A percentile compares a stretch with the other conserved stretches of the same genome.
Evolutionary conservation across 208 protist species (phyloP).

Genomic region (Tritrichomonas foetus): DNA sequence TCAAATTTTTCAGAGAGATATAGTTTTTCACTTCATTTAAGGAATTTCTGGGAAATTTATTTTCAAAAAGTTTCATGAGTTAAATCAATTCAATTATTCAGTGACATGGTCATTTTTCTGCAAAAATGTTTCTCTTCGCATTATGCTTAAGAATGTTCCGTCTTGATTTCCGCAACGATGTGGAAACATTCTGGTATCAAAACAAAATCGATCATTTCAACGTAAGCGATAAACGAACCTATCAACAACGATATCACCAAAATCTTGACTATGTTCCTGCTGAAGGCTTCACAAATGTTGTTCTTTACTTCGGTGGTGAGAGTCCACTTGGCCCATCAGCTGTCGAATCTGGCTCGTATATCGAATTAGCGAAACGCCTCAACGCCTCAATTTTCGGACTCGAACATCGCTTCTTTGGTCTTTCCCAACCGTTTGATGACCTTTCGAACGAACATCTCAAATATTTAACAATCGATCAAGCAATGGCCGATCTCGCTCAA

Average conservation of each 20-base stretch:
- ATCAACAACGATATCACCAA: neutral
- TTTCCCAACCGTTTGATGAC: neutral
- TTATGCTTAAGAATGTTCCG: neutral
- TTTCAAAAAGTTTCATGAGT: too few relatives aligned
- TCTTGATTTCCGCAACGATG: neutral
- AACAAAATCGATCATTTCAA: neutral
- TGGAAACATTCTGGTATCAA: neutral
- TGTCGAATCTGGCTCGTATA: neutral
- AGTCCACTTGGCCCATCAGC: too few relatives aligned
- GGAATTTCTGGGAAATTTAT: too few relatives aligned
- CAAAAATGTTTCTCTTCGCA: too few relatives aligned
- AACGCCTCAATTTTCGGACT: neutral
- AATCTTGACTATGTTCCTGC: neutral
- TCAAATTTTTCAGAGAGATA: too few relatives aligned
- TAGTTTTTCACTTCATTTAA: too few relatives aligned
- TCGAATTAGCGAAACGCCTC: neutral
- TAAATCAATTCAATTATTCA: too few relatives aligned
- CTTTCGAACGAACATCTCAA: neutral
- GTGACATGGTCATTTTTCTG: too few relatives aligned
- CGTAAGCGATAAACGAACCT: neutral
- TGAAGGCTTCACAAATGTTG: neutral
- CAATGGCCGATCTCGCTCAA: neutral
- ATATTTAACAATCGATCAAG: constrained; percentile 36
- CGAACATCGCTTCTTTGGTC: neutral
- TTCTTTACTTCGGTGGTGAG: neutral